Evolutionary conservation across 805 yeast species (phyloP).

Genomic region (Sugiyamaella americana): DNA sequence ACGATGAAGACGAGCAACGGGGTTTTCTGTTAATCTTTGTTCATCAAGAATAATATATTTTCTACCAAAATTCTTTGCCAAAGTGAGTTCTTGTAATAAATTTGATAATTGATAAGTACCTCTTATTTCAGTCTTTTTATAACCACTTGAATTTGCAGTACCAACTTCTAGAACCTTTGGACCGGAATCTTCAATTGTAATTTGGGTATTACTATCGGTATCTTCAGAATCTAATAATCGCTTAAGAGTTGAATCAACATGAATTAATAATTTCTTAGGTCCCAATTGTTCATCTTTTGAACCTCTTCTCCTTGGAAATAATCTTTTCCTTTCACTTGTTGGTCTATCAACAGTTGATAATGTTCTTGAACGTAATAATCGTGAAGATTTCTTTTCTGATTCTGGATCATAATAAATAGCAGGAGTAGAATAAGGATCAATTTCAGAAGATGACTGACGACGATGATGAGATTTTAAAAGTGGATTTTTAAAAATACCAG

Average conservation of each 20-base stretch:
- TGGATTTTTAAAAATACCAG: not conserved
- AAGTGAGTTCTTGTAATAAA: constrained; percentile 78
- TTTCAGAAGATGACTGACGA: constrained; percentile 9
- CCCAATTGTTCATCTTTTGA: constrained; percentile 17
- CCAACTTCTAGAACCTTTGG: constrained; percentile 77
- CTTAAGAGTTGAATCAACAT: constrained; percentile 65
- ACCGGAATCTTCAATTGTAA: constrained; percentile 78
- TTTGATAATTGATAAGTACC: constrained; percentile 90
- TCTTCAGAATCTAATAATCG: constrained; percentile 72
- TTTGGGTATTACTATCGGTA: constrained; percentile 78
- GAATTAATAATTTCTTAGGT: constrained; percentile 57
- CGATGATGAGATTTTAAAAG: constrained; percentile 4
- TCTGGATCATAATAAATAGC: constrained; percentile 64
- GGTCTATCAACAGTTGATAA: constrained; percentile 3
- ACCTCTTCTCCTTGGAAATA: constrained; percentile 4
- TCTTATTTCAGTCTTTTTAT: constrained; percentile 60
- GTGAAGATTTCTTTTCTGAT: constrained; percentile 1
- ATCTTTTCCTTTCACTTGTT: not conserved
- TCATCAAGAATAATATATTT: constrained; percentile 76
- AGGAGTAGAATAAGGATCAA: constrained; percentile 62
- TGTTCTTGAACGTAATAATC: constrained; percentile 10
- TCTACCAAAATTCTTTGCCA: constrained; percentile 76
- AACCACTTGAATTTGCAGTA: constrained; percentile 81
- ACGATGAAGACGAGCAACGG: constrained; percentile 69
- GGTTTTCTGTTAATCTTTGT: constrained; percentile 77